Evolutionary conservation across 306 rosid genomes (phyloP).

Genomic region (Dalbergia cultrata): DNA sequence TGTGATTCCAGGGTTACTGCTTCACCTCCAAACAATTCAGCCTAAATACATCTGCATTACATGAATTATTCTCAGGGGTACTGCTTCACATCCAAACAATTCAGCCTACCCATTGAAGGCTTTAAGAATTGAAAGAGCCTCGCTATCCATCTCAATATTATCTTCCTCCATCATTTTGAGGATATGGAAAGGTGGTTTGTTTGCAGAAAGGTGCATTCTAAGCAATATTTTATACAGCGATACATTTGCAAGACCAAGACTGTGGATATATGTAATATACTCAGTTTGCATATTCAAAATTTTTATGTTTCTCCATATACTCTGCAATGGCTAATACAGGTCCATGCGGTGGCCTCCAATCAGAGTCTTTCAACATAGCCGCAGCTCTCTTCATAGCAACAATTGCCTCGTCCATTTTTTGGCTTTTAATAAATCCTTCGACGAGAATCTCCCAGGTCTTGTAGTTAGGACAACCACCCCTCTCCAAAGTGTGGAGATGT

Average conservation of each 20-base stretch:
- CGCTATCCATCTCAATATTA: conserved; percentile 64
- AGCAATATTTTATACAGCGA: conserved; percentile 66
- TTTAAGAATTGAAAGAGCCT: conserved; percentile 57
- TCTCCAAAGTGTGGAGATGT: conserved; percentile 72
- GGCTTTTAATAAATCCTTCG: conserved; percentile 72
- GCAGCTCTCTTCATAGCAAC: conserved; percentile 68
- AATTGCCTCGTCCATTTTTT: conserved; percentile 66
- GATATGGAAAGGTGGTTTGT: conserved; percentile 56
- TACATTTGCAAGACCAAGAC: conserved; percentile 59
- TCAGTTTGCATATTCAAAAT: conserved; percentile 60
- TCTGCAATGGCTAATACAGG: conserved; percentile 64
- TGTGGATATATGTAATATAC: conserved; percentile 53
- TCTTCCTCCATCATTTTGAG: conserved; percentile 68
- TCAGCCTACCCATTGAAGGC: conserved; percentile 43
- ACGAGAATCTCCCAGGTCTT: conserved; percentile 93
- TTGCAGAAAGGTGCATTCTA: conserved; percentile 61
- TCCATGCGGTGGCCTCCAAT: conserved; percentile 71
- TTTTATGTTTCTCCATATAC: conserved; percentile 62
- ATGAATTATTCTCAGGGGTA: conserved; percentile 22
- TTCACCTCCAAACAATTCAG: conserved; percentile 31
- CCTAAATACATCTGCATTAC: conserved; percentile 23
- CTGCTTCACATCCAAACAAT: conserved; percentile 35
- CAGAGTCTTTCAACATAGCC: conserved; percentile 55
- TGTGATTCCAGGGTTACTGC: conserved; percentile 24
- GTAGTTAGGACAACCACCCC: conserved; percentile 82